Evolutionary conservation across 805 yeast species (phyloP), one percentile per base, ranked within the genome.

Genomic region (Cyberlindnera subsufficiens): DNA sequence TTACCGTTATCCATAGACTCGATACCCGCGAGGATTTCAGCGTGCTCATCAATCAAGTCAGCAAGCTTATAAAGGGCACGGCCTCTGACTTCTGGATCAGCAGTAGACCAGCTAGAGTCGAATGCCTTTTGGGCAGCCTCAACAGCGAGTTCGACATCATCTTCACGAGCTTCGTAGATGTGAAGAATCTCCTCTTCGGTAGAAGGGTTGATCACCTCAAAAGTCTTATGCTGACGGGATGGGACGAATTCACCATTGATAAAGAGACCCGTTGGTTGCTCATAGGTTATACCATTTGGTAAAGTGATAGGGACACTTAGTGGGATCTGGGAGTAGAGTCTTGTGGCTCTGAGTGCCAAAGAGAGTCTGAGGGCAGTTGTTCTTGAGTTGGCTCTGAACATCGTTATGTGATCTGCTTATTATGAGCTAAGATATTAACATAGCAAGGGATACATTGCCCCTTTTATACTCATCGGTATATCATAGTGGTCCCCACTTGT

Each of bases 1-100:
- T 89, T 90, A 68, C 97, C 97, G 60, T 88, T 86, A 67, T 90
- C 96, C 59, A 83, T 70, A 20, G 96, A 74, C 69, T 90, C 97
- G 58, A 90, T 83, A 40, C 81, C 73, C 27, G 96, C 89, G 42
- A 90, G 69, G 35, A 80, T 65, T 47, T 86, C 91, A 39, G 80
- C 74, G 60, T 90, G 72, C 58, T 77, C 71, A 60, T 88, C 96
- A 43, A 89, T 65, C 55, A 84, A 69, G 47, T 85, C 89, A 35
- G 96, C 96, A 44, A 90, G 74, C 64, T 79, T 84, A 66, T 65
- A 64, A 47, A 90, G 68, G 39, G 74, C 75, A 44, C 63, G 67
- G 37, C 82, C 80, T 63, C 96, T 80, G 46, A 76, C 45, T 27
- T 73, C 64, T 18, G 95, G 93, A 51, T 85, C 82, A 31, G 74